Conservation (phyloP, 306 rosid species). For the Gynostemma pentaphyllum region DNA sequence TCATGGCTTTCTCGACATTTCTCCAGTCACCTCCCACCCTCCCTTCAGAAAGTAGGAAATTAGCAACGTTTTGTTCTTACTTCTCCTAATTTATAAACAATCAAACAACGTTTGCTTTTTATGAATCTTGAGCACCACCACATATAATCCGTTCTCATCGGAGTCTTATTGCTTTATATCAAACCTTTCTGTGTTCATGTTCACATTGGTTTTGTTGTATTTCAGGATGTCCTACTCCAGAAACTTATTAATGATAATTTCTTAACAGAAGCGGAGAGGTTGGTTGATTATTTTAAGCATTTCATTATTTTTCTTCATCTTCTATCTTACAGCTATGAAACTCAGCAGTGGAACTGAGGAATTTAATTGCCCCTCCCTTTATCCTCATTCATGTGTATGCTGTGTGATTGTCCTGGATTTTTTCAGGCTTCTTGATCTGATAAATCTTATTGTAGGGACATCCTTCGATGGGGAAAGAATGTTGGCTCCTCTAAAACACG, state of each 20-base stretch:
- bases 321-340: background rate
- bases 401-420: background rate
- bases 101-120: background rate
- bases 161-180: background rate
- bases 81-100: background rate
- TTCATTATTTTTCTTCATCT: background rate
- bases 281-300: constrained; percentile 17
- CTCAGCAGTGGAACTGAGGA: background rate
- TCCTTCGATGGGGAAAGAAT: constrained; percentile 97
- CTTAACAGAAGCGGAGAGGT: constrained; percentile 83
- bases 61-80: background rate
- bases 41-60: background rate
- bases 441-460: constrained; percentile 42
- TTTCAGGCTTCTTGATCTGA: constrained; percentile 2
- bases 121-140: background rate
- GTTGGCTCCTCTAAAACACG: constrained; percentile 60
- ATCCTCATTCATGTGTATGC: background rate
- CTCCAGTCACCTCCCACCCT: background rate
- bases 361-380: background rate
- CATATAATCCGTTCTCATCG: too few species aligned
- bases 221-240: constrained; percentile 81
- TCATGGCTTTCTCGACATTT: background rate
- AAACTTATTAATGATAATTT: constrained; percentile 48
- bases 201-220: constrained; percentile 14
- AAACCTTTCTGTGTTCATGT: background rate